Conservation (phyloP, 208 protist genomes). For the Sergeia podlipaevii region DNA sequence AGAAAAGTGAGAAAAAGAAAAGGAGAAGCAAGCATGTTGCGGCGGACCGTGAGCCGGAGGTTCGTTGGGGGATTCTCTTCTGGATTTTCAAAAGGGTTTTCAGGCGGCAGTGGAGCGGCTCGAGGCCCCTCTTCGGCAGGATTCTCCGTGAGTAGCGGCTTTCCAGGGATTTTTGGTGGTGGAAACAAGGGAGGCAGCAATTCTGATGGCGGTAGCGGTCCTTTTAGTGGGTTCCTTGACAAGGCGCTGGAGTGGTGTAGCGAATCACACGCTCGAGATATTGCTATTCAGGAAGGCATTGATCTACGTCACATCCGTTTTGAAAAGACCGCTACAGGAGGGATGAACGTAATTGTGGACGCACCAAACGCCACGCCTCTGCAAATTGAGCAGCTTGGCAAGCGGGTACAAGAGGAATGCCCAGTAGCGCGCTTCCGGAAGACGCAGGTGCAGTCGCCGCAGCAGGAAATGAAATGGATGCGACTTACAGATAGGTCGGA, state of each 20-base stretch:
- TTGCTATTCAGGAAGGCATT: slow-evolving; percentile 67
- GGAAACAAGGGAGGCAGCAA: too few species aligned
- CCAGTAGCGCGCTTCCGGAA: slow-evolving; percentile 85
- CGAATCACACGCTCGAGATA: slow-evolving; percentile 69
- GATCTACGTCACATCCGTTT: slow-evolving; percentile 77
- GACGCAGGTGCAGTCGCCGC: slow-evolving; percentile 47
- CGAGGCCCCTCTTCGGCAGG: neutral
- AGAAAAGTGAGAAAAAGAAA: neutral
- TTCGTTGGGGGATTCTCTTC: slow-evolving; percentile 37
- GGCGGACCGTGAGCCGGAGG: slow-evolving; percentile 18
- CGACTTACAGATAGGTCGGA: slow-evolving; percentile 67
- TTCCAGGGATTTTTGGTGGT: slow-evolving; percentile 6
- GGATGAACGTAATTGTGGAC: slow-evolving; percentile 77
- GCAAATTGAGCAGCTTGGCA: slow-evolving; percentile 85
- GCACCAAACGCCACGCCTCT: slow-evolving; percentile 72
- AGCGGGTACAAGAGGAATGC: slow-evolving; percentile 83
- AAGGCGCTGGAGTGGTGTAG: slow-evolving; percentile 88
- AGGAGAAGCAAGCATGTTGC: slow-evolving; percentile 24
- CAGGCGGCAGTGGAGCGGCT: slow-evolving; percentile 6
- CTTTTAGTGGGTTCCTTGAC: slow-evolving; percentile 67
- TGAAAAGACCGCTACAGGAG: slow-evolving; percentile 64
- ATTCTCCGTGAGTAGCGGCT: neutral
- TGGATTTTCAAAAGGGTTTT: slow-evolving; percentile 52
- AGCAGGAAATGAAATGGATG: slow-evolving; percentile 81
- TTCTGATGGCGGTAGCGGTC: slow-evolving; percentile 21